These are phyloP conservation scores for Hemisphaericaspora xylanilytica DNA, from an alignment of 1,139 yeast genomes.

Conservation along the genomic window DNA sequence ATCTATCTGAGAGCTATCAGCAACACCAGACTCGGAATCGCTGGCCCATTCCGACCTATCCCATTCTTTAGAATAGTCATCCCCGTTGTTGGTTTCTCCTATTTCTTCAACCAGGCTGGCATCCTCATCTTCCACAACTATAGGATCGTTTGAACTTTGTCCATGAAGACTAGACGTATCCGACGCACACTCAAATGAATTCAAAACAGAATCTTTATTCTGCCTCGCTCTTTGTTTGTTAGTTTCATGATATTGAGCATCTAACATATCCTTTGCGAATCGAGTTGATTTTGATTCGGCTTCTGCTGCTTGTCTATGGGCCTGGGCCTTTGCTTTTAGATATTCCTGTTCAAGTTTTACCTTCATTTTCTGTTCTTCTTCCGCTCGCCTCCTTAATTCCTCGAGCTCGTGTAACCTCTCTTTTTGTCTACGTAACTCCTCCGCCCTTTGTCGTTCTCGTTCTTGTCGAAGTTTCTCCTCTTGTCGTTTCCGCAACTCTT, in stretches of 20 bases:
- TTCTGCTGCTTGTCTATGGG: constrained; percentile 3
- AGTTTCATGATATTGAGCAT: constrained; percentile 5
- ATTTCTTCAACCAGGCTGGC: constrained; percentile 16
- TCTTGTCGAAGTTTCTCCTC: constrained; percentile 8
- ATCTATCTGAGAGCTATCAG: not conserved
- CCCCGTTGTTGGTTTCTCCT: too few relatives aligned
- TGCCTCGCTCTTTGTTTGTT: not conserved
- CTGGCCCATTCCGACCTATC: constrained; percentile 1
- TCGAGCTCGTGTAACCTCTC: constrained; percentile 8
- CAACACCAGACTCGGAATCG: constrained; percentile 7
- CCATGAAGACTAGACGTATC: constrained; percentile 13
- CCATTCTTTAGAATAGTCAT: too few relatives aligned
- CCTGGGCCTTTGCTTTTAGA: not conserved
- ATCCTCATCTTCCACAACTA: constrained; percentile 23
- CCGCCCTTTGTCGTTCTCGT: constrained; percentile 8
- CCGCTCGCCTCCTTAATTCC: constrained; percentile 5
- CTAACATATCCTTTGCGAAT: constrained; percentile 7
- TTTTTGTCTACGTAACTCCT: constrained; percentile 1
- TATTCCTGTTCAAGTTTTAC: constrained; percentile 6
- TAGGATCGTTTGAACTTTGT: constrained; percentile 22
- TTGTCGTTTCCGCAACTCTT: constrained; percentile 12
- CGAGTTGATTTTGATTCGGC: not conserved
- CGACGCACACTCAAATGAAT: not conserved
- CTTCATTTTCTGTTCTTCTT: constrained; percentile 7
- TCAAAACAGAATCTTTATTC: constrained; percentile 2